These are phyloP conservation scores for thale cress (Arabidopsis thaliana) DNA, from an alignment of 345 rosid species.

Conservation along the genomic window TAIR10.1 NC_003071.7:19595001-19595500, in stretches of 20 bases:
- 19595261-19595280: background rate
- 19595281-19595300: slow-evolving; percentile 19
- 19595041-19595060: too few relatives aligned
- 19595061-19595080: too few relatives aligned
- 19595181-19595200: slow-evolving; percentile 21
- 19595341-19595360: background rate
- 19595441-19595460: too few relatives aligned
- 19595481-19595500: slow-evolving; percentile 23
- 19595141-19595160: background rate
- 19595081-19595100: background rate
- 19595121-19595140: background rate
- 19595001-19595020: background rate
- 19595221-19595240: slow-evolving; percentile 3
- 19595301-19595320: slow-evolving; percentile 13
- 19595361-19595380: too few relatives aligned
- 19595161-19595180: slow-evolving; percentile 12
- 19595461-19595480: background rate
- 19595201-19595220: background rate
- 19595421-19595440: background rate
- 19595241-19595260: background rate
- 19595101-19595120: background rate
- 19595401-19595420: slow-evolving; percentile 9
- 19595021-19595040: background rate
- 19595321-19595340: slow-evolving; percentile 26
- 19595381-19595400: slow-evolving; percentile 40